These are phyloP conservation scores for Fusarium proliferatum DNA, from an alignment of 2,329 filamentous ascomycete genomes.

Conservation along the genomic window DNA sequence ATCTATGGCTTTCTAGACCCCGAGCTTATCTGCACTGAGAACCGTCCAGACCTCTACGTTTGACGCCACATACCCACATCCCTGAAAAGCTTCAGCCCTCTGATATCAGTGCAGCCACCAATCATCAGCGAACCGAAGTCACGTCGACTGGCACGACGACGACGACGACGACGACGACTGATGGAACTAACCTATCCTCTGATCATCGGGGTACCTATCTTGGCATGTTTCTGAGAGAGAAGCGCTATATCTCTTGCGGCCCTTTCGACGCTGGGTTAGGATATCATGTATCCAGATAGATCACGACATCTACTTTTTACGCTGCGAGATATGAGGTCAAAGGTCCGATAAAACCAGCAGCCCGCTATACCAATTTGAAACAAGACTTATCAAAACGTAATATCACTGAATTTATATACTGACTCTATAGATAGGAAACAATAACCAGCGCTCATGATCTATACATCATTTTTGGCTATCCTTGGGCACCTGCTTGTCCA, in stretches of 20 bases:
- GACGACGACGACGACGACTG: background rate
- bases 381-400: rapidly evolving
- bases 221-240: background rate
- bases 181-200: background rate
- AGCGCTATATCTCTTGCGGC: background rate
- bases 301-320: too few species aligned
- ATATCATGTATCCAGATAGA: too few species aligned
- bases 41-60: background rate
- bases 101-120: background rate
- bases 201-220: background rate
- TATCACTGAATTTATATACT: background rate
- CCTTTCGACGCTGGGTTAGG: background rate
- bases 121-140: background rate
- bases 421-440: background rate
- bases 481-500: background rate
- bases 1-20: background rate
- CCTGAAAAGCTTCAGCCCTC: background rate
- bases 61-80: too few species aligned
- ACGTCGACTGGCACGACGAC: background rate
- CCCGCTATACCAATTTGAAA: background rate
- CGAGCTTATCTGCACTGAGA: background rate
- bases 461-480: background rate
- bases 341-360: background rate
- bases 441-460: background rate
- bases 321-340: background rate